Conservation (phyloP, 495 filamentous ascomycete species). For the Baudoinia panamericana region DNA sequence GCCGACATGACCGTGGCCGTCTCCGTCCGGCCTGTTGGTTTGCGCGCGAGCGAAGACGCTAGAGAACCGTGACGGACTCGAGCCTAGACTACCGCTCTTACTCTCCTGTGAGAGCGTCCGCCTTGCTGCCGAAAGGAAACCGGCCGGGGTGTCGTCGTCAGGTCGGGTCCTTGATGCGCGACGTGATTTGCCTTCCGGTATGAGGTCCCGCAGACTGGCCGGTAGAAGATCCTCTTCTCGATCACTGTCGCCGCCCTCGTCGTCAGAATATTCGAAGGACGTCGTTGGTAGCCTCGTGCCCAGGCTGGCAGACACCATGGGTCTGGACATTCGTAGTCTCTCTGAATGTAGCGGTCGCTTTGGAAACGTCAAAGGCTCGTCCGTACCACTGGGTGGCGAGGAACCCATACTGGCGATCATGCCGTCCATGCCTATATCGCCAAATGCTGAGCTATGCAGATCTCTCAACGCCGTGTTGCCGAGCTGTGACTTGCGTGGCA, state of each 20-base stretch:
- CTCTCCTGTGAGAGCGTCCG: slow-evolving; percentile 43
- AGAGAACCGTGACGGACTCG: slow-evolving; percentile 77
- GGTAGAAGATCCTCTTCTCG: slow-evolving; percentile 82
- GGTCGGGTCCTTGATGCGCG: slow-evolving; percentile 58
- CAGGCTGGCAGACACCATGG: slow-evolving; percentile 72
- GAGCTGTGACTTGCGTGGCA: slow-evolving; percentile 40
- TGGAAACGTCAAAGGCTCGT: slow-evolving; percentile 46
- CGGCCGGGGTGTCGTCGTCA: slow-evolving; percentile 39
- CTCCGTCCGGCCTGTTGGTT: slow-evolving; percentile 24
- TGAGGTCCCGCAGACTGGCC: slow-evolving; percentile 71
- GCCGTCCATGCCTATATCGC: slow-evolving; percentile 36
- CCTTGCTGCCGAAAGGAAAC: slow-evolving; percentile 34
- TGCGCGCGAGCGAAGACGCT: slow-evolving; percentile 55
- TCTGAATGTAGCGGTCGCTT: slow-evolving; percentile 77
- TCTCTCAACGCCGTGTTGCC: slow-evolving; percentile 60
- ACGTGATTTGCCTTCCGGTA: slow-evolving; percentile 77
- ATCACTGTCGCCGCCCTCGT: slow-evolving; percentile 51
- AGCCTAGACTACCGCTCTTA: slow-evolving; percentile 66
- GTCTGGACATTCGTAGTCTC: slow-evolving; percentile 46
- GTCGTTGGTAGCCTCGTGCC: slow-evolving; percentile 42
- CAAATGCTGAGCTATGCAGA: slow-evolving; percentile 74
- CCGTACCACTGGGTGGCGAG: slow-evolving; percentile 47
- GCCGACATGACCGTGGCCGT: slow-evolving; percentile 51
- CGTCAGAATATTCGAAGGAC: slow-evolving; percentile 59
- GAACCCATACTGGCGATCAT: slow-evolving; percentile 45